These are phyloP conservation scores for Naganishia sp. DNA, from an alignment of 1,284 basidiomycete species.

Conservation along the genomic window DNA sequence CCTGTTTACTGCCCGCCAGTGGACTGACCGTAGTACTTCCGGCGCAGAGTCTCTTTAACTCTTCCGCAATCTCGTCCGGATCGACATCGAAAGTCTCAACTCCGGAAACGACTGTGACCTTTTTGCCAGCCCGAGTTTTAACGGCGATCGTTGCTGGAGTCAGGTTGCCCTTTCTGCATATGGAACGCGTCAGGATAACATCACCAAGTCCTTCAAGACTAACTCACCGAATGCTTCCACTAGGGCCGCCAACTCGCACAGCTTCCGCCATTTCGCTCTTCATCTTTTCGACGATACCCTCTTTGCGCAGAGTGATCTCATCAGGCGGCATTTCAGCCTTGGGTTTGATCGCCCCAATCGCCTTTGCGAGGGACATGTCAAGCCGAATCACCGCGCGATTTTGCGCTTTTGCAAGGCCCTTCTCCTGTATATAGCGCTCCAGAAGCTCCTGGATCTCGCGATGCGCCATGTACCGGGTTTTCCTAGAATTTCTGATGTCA, in stretches of 20 bases:
- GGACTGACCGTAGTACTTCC: constrained; percentile 63
- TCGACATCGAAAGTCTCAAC: constrained; percentile 73
- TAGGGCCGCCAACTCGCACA: constrained; percentile 60
- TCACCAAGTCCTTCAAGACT: constrained; percentile 39
- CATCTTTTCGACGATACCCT: constrained; percentile 49
- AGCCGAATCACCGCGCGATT: constrained; percentile 72
- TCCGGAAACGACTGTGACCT: constrained; percentile 73
- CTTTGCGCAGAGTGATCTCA: constrained; percentile 16
- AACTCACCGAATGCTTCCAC: constrained; percentile 54
- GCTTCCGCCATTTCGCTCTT: constrained; percentile 69
- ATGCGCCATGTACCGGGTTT: constrained; percentile 58
- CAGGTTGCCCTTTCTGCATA: constrained; percentile 69
- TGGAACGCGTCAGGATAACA: constrained; percentile 26
- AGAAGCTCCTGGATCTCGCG: constrained; percentile 62
- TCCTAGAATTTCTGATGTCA: constrained; percentile 35
- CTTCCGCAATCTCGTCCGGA: constrained; percentile 73
- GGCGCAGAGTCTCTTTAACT: constrained; percentile 72
- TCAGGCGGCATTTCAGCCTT: constrained; percentile 56
- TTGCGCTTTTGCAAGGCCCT: constrained; percentile 65
- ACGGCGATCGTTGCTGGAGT: constrained; percentile 67
- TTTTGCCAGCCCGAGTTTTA: constrained; percentile 73
- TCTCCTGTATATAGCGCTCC: constrained; percentile 64
- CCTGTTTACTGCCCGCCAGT: constrained; percentile 48
- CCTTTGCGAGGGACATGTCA: constrained; percentile 60
- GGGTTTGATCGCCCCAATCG: constrained; percentile 59